Conservation (phyloP, 768 basidiomycete genomes). For the Tulasnella sp. region DNA sequence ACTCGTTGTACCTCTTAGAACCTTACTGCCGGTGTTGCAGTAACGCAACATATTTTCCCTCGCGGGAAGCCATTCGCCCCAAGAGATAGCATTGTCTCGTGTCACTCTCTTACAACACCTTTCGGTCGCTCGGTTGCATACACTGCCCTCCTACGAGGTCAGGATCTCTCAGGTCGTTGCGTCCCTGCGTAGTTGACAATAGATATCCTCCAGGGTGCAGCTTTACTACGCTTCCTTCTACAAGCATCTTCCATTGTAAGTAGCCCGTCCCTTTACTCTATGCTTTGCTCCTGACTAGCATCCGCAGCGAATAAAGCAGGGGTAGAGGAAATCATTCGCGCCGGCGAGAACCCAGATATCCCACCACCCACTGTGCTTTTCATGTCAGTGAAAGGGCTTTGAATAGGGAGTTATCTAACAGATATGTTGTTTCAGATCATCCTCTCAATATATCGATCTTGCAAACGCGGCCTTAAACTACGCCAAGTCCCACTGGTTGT, state of each 20-base stretch:
- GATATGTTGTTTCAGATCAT: constrained; percentile 24
- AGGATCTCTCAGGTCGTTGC: constrained; percentile 19
- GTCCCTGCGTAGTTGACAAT: background rate
- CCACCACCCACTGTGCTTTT: constrained; percentile 61
- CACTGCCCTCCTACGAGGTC: constrained; percentile 61
- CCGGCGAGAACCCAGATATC: constrained; percentile 18
- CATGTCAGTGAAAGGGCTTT: constrained; percentile 24
- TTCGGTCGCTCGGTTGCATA: constrained; percentile 73
- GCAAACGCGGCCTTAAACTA: constrained; percentile 40
- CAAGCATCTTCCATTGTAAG: background rate
- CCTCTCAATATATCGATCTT: constrained; percentile 47
- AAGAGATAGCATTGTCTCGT: constrained; percentile 67
- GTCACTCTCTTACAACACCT: constrained; percentile 56
- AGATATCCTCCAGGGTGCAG: background rate
- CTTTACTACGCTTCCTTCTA: background rate
- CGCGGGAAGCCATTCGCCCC: constrained; percentile 51
- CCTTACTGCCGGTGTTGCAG: constrained; percentile 79
- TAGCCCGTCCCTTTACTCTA: background rate
- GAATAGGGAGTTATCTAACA: background rate
- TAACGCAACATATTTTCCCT: constrained; percentile 62
- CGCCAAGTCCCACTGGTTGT: constrained; percentile 42
- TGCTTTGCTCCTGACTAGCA: constrained; percentile 23
- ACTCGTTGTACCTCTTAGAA: constrained; percentile 32
- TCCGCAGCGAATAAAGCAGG: constrained; percentile 15
- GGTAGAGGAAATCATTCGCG: constrained; percentile 19